Percentiles rank a stretch among this genome's conserved stretches.
These are phyloP conservation scores for Zalaria sp. DNA, from an alignment of 2,329 filamentous ascomycete genomes.

Conservation along the genomic window DNA sequence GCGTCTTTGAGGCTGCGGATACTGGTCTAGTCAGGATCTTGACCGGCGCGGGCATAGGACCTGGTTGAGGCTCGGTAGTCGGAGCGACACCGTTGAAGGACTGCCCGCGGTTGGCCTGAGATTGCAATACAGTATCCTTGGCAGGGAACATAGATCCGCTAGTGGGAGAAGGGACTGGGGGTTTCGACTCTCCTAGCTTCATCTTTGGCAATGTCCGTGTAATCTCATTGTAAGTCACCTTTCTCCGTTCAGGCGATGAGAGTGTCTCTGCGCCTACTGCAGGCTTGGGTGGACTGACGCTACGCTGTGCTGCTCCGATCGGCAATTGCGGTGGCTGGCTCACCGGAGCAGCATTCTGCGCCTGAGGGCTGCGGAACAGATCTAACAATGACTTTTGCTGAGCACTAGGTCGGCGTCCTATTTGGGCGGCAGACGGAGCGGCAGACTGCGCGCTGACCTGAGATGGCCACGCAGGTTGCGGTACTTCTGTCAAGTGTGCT, in stretches of 20 bases:
- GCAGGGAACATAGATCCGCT: conserved; percentile 4
- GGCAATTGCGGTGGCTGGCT: background rate
- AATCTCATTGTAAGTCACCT: conserved; percentile 17
- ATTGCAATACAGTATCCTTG: conserved; percentile 5
- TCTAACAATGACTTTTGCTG: conserved; percentile 32
- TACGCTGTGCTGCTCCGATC: conserved; percentile 10
- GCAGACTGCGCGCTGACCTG: background rate
- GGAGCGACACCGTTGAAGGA: background rate
- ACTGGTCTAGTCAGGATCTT: conserved; percentile 7
- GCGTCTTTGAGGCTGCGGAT: conserved; percentile 3
- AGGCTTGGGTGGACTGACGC: background rate
- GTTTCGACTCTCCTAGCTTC: conserved; percentile 7
- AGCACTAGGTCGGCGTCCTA: conserved; percentile 12
- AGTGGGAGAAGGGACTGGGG: conserved; percentile 1
- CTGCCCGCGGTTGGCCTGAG: background rate
- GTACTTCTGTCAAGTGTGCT: background rate
- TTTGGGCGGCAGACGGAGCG: background rate
- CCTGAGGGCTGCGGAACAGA: conserved; percentile 25
- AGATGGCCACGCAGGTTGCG: background rate
- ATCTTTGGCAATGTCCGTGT: conserved; percentile 16
- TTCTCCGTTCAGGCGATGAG: conserved; percentile 7
- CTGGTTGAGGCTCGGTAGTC: background rate
- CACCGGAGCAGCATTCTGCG: conserved; percentile 9
- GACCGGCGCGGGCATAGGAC: background rate
- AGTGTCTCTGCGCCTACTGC: background rate